A percentile compares a stretch with the other conserved stretches of the same genome.
Evolutionary conservation across 2,329 filamentous ascomycete genomes (phyloP).

Genomic region (Fusarium sp.): DNA sequence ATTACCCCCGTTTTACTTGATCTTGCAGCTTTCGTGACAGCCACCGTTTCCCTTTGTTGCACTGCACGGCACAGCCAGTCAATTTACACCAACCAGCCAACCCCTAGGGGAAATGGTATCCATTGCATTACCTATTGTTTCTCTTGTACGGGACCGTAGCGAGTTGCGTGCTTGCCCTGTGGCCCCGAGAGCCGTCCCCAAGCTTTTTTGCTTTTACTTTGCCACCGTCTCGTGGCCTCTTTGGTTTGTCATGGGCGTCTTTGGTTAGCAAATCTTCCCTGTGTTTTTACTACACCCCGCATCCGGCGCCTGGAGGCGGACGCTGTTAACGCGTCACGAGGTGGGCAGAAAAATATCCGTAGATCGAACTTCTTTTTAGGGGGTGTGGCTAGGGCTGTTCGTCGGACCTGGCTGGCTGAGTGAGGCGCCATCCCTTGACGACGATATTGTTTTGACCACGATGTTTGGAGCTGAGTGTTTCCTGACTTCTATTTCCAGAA

Average conservation of each 20-base stretch:
- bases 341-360: conserved; percentile 28
- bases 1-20: conserved; percentile 53
- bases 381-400: conserved; percentile 19
- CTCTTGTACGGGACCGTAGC: not conserved
- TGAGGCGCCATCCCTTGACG: conserved; percentile 14
- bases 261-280: conserved; percentile 41
- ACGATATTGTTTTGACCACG: conserved; percentile 13
- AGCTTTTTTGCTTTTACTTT: conserved; percentile 17
- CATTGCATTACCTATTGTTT: conserved; percentile 16
- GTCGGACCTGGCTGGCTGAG: not conserved
- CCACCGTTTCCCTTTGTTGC: conserved; percentile 37
- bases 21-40: conserved; percentile 45
- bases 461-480: conserved; percentile 12
- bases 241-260: conserved; percentile 41
- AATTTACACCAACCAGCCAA: conserved; percentile 25
- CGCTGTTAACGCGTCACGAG: conserved; percentile 41
- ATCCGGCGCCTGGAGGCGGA: conserved; percentile 39
- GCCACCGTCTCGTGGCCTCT: conserved; percentile 39
- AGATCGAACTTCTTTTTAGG: conserved; percentile 17
- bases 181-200: conserved; percentile 19
- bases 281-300: conserved; percentile 40
- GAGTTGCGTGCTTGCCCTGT: conserved; percentile 31
- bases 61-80: conserved; percentile 19
- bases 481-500: conserved; percentile 7
- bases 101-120: conserved; percentile 31